These are phyloP conservation scores for Exophiala calicioides DNA, from an alignment of 2,329 filamentous ascomycete species.

Conservation along the genomic window DNA sequence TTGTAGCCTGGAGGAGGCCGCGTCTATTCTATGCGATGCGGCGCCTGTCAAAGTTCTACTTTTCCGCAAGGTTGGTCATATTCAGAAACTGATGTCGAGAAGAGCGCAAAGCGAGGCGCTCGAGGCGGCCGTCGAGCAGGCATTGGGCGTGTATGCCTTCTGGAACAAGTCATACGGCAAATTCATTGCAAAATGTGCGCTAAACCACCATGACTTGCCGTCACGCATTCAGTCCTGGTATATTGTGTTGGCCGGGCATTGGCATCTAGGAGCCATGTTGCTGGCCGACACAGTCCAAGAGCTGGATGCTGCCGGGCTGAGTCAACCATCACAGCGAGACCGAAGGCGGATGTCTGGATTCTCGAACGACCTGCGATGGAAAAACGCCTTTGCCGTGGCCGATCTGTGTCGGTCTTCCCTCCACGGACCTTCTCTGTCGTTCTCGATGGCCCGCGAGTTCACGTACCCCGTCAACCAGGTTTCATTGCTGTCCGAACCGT, in stretches of 20 bases:
- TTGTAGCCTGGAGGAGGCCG: constrained; percentile 54
- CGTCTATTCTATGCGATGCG: constrained; percentile 53
- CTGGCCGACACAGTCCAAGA: constrained; percentile 56
- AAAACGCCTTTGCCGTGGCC: constrained; percentile 49
- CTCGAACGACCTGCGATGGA: constrained; percentile 41
- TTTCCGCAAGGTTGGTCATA: constrained; percentile 57
- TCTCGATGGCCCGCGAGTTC: constrained; percentile 60
- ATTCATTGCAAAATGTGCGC: constrained; percentile 56
- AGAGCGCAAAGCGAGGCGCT: constrained; percentile 40
- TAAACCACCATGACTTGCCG: constrained; percentile 53
- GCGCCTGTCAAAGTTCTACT: constrained; percentile 61
- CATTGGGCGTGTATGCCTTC: constrained; percentile 55
- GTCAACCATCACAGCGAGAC: constrained; percentile 38
- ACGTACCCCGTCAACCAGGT: constrained; percentile 43
- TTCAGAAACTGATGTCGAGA: constrained; percentile 55
- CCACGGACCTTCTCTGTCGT: constrained; percentile 51
- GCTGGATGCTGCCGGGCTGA: constrained; percentile 50
- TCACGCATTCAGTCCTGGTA: constrained; percentile 61
- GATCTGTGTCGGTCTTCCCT: constrained; percentile 12
- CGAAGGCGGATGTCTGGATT: constrained; percentile 46
- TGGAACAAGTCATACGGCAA: constrained; percentile 56
- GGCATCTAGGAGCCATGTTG: constrained; percentile 58
- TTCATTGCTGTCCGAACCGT: constrained; percentile 12
- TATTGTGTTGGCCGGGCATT: constrained; percentile 58
- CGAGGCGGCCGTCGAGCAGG: constrained; percentile 52